Evolutionary conservation across 257 asterid genomes (phyloP), one percentile per base, ranked within the genome.

Genomic region (Striga asiatica): DNA sequence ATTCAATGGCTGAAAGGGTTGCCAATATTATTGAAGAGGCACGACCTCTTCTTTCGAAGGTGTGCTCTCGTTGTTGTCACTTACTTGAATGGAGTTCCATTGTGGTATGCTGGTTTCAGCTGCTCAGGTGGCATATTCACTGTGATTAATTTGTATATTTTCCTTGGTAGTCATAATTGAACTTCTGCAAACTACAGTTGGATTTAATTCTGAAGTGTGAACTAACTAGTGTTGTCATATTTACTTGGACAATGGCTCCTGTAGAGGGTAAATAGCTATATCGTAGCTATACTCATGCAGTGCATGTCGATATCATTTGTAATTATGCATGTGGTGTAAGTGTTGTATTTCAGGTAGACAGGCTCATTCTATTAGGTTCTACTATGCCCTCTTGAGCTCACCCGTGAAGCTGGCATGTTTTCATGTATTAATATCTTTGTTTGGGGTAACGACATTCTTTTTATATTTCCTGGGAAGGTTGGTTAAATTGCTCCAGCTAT

Each of bases 21-120:
- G 72, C 94, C 28, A 49, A 70, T 61, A 94, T 83, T 56, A 58
- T 92, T 61, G 91, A 81, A 73, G 99, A 85, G 71, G 83, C 95
- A 17, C 88, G 74, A 3, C 99, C 95, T 2, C 80, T 92, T 62
- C 93, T 92, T 72, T 38, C 74, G 70, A 78, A 84, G 95, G 99
- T 92, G 65, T 72, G 88, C 68, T 70, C 64, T 73, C 58, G 45
- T 54, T 70, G 21, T 54, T 45, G 12, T 66, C 35, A 45, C 25
- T 54, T 55, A 46, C 31, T 16, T 54, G 8, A 59, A 27, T 64
- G 32, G 28, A 21, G 20, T 23, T 41, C 27, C 63, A 13, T 61
- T 21, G 2, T 11, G 24, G 57, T 13, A 38, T 46, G 50, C 51
- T 51, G 37, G 31, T 53, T 63, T 41, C 25, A 27, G 10, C 50